Evolutionary conservation across 257 asterid species (phyloP).

Genomic region (Solanum acaule): DNA sequence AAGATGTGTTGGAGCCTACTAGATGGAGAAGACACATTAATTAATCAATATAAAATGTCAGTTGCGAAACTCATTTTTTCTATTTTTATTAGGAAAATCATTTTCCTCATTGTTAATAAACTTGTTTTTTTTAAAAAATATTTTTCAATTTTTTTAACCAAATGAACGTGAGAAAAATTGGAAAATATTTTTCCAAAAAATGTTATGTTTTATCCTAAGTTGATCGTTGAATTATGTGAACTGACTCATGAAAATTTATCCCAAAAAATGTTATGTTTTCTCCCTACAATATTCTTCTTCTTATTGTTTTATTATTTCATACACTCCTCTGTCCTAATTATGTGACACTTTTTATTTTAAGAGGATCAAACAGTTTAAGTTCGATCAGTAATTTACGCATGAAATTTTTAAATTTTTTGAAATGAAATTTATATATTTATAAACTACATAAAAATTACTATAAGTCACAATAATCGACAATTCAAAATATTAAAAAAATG

Average conservation of each 20-base stretch:
- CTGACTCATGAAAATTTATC: not conserved
- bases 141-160: not conserved
- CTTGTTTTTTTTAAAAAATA: not conserved
- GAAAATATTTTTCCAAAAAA: not conserved
- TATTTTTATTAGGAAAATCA: not conserved
- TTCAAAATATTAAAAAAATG: no score
- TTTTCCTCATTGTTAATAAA: not conserved
- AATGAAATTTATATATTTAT: no score
- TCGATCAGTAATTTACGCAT: fast-evolving
- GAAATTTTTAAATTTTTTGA: no score
- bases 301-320: not conserved
- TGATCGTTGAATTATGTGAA: not conserved
- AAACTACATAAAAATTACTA: not conserved
- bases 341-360: no score
- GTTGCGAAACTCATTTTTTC: fast-evolving
- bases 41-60: not conserved
- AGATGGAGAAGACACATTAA: not conserved
- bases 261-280: not conserved
- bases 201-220: not conserved
- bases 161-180: not conserved
- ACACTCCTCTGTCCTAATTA: no score
- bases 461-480: no score
- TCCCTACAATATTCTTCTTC: not conserved
- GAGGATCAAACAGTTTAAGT: no score
- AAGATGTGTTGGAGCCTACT: not conserved